phyloP scores from a whole-genome alignment of 495 filamentous ascomycete genomes.

The Aspergillus asperescens region DNA sequence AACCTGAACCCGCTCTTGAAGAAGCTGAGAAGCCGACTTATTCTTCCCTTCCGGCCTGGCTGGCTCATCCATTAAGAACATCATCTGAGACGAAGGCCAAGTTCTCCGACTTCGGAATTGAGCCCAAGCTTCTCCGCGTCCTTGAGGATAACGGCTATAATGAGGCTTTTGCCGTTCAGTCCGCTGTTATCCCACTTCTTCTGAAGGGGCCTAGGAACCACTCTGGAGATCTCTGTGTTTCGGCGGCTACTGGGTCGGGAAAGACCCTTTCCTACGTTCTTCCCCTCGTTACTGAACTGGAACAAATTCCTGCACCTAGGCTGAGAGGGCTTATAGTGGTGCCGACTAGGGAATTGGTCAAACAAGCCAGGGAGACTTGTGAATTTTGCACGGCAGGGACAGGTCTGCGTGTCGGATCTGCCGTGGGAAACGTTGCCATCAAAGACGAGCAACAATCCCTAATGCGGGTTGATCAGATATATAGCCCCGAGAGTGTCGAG shows the following conservation, averaged over 20 bases:
- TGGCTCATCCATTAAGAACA: conserved; percentile 64
- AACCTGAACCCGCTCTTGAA: conserved; percentile 59
- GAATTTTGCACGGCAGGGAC: conserved; percentile 61
- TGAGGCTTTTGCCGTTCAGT: conserved; percentile 80
- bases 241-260: conserved; percentile 86
- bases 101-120: conserved; percentile 58
- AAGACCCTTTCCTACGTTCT: conserved; percentile 89
- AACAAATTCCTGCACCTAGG: conserved; percentile 50
- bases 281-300: conserved; percentile 74
- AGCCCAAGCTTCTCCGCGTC: conserved; percentile 50
- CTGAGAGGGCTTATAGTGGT: conserved; percentile 77
- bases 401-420: conserved; percentile 68
- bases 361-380: conserved; percentile 68
- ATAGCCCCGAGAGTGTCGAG: conserved; percentile 52
- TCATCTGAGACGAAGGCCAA: conserved; percentile 50
- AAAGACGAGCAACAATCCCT: conserved; percentile 67
- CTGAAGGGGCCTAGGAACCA: conserved; percentile 52
- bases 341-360: conserved; percentile 84
- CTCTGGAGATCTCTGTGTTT: conserved; percentile 75
- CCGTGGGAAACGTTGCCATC: conserved; percentile 72
- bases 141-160: conserved; percentile 62
- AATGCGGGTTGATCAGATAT: conserved; percentile 55
- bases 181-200: conserved; percentile 71
- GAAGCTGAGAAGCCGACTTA: conserved; percentile 43
- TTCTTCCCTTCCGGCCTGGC: conserved; percentile 57